Percentiles rank a stretch among this genome's conserved stretches.
Evolutionary conservation across 1,284 basidiomycete species (phyloP).

Genomic region (Meira miltonrushii): DNA sequence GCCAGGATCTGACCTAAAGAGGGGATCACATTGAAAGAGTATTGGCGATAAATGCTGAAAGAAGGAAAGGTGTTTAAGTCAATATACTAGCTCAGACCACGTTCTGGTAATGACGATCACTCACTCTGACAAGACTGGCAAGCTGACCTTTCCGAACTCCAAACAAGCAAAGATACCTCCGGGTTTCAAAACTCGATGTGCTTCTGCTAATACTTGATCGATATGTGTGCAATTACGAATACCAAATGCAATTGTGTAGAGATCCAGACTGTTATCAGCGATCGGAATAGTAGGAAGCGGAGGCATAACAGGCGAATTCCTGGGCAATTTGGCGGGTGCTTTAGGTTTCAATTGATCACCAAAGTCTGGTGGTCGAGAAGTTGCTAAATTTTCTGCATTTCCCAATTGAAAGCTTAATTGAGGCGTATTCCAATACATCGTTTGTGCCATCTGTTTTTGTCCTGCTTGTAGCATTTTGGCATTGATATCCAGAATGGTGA

Average conservation of each 20-base stretch:
- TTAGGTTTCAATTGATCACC: not conserved
- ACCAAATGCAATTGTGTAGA: slow-evolving; percentile 98
- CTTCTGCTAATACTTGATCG: slow-evolving; percentile 79
- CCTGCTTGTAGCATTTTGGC: slow-evolving; percentile 92
- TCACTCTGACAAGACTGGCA: slow-evolving; percentile 79
- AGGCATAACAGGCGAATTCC: slow-evolving; percentile 37
- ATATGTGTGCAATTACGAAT: slow-evolving; percentile 96
- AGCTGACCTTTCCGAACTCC: slow-evolving; percentile 90
- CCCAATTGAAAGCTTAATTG: slow-evolving; percentile 89
- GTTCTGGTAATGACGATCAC: slow-evolving; percentile 44
- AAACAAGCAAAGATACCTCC: slow-evolving; percentile 93
- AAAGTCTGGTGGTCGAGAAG: slow-evolving; percentile 27
- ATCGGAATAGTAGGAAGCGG: slow-evolving; percentile 42
- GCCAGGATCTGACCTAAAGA: slow-evolving; percentile 91
- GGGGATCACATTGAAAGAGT: slow-evolving; percentile 94
- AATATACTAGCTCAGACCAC: slow-evolving; percentile 2
- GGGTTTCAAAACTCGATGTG: slow-evolving; percentile 89
- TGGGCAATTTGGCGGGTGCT: slow-evolving; percentile 14
- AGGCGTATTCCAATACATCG: slow-evolving; percentile 63
- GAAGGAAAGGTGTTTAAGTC: not conserved
- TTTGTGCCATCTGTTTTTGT: slow-evolving; percentile 57
- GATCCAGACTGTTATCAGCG: slow-evolving; percentile 68
- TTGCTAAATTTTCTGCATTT: slow-evolving; percentile 69
- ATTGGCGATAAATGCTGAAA: slow-evolving; percentile 79
- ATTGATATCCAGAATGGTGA: slow-evolving; percentile 93